phyloP scores from a whole-genome alignment of 768 basidiomycete species.

The Phanerochaete sordida region DNA sequence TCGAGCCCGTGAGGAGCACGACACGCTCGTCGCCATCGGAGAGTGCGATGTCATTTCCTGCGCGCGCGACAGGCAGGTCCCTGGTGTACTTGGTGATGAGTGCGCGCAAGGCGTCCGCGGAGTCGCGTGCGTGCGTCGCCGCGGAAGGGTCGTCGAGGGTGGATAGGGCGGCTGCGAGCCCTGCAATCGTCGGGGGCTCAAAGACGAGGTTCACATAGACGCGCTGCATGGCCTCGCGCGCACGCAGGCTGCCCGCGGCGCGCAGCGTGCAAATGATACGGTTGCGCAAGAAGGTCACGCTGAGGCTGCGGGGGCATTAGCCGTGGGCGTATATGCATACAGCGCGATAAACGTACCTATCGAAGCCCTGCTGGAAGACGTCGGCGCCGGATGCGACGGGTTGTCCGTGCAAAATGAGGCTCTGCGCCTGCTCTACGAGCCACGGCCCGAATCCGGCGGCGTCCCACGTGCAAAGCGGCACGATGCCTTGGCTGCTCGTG shows the following conservation, averaged over 20 bases:
- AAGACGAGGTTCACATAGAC: constrained; percentile 8
- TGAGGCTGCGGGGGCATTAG: constrained; percentile 1
- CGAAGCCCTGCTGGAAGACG: constrained; percentile 11
- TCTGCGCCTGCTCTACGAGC: constrained; percentile 10
- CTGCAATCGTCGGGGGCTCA: constrained; percentile 7
- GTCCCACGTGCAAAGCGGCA: constrained; percentile 6
- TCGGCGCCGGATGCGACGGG: background rate
- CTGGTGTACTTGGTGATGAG: constrained; percentile 1
- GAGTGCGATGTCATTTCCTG: no score
- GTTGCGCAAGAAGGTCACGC: constrained; percentile 14
- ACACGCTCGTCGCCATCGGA: no score
- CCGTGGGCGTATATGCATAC: background rate
- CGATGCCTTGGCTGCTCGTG: background rate
- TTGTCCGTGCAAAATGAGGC: constrained; percentile 8
- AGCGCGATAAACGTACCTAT: constrained; percentile 2
- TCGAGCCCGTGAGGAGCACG: constrained; percentile 10
- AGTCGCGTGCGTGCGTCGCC: background rate
- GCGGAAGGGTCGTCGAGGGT: background rate
- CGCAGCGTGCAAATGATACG: constrained; percentile 10
- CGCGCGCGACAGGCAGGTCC: constrained; percentile 5
- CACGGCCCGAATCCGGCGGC: constrained; percentile 4
- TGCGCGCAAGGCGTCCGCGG: background rate
- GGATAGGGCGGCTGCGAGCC: constrained; percentile 1
- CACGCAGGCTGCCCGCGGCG: background rate
- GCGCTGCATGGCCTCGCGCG: background rate